Evolutionary conservation across 495 filamentous ascomycete genomes (phyloP), one percentile per base, ranked within the genome.

Genomic region (Tuber calosporum): DNA sequence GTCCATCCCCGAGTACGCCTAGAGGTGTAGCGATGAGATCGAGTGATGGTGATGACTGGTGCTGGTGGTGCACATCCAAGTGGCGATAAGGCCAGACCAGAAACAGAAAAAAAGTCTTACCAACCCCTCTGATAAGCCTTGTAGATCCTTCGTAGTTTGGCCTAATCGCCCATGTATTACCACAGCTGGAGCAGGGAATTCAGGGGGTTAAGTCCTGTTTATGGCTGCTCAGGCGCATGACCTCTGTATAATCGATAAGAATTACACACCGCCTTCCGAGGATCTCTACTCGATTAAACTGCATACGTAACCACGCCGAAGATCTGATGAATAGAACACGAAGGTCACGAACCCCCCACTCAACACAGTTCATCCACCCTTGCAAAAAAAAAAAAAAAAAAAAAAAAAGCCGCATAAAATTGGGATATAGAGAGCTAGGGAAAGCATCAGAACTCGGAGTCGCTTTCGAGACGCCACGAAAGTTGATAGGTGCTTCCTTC

Each of bases 1-100:
- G 8, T 41, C 40, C 40, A 41, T 41, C 8, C 40, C 40, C 3
- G 4, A 45, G 42, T 9, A 40, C 3, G 39, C 1, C 17, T 15
- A 17, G 17, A 15, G 42, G 42, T 43, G 42, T 62, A 62, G 19
- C 13, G 9, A 62, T 7, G 26, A 19, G 30, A 62, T 62, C 53
- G 53, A 62, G 53, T 62, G 53, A 62, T 62, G 53, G 53, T 19
- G 53, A 62, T 62, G 53, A 62, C 53, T 62, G 53, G 45, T 58
- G n/a, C n/a, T 34, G 26, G n/a, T 58, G 53, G 53, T 62, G 53
- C 53, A 62, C 13, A 62, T 17, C 53, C 53, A 62, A 34, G 26
- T 13, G 30, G 4, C 53, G 53, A 62, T 62, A 34, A 17, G 26
- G 53, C 53, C 26, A 34, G 53, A 34, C 53, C 26, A 34, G 53